Evolutionary conservation across 192 early-diverging fungal genomes (phyloP).

Genomic region (Phlyctochytrium planicorne): DNA sequence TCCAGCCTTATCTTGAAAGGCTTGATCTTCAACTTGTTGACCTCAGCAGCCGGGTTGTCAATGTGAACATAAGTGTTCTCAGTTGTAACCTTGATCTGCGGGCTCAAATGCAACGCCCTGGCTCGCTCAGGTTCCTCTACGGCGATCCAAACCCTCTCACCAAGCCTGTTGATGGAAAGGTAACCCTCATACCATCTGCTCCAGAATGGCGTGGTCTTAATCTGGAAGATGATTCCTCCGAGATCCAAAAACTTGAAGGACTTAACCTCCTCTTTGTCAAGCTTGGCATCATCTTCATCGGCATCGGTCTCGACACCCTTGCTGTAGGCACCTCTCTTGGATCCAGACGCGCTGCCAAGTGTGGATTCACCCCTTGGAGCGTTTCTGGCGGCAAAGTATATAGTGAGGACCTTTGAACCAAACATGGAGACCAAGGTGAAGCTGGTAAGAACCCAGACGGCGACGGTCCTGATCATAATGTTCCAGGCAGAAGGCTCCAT

Average conservation of each 20-base stretch:
- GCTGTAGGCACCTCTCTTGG: not conserved
- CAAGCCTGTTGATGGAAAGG: not conserved
- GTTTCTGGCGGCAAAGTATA: slow-evolving; percentile 3
- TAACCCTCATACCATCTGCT: not conserved
- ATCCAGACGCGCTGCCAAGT: not conserved
- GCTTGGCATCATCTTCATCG: not conserved
- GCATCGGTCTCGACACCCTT: not conserved
- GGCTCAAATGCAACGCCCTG: not conserved
- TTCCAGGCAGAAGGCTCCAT: slow-evolving; percentile 9
- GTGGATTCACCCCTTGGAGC: not conserved
- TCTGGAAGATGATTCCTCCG: slow-evolving; percentile 2
- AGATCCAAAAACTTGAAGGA: slow-evolving; percentile 4
- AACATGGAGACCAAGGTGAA: slow-evolving; percentile 7
- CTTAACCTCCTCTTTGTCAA: not conserved
- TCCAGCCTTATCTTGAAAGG: not conserved
- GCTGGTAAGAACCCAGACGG: not conserved
- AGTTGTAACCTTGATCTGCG: not conserved
- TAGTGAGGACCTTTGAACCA: not conserved
- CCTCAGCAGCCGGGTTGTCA: not conserved
- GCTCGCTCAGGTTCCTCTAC: not conserved
- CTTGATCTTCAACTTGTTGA: not conserved
- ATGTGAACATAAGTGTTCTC: not conserved
- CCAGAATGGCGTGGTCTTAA: not conserved
- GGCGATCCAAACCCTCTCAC: not conserved
- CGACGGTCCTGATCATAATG: slow-evolving; percentile 7